Percentiles rank a stretch among this genome's conserved stretches.
phyloP scores from a whole-genome alignment of 2,329 filamentous ascomycete species.

The Venturia oleaginea region DNA sequence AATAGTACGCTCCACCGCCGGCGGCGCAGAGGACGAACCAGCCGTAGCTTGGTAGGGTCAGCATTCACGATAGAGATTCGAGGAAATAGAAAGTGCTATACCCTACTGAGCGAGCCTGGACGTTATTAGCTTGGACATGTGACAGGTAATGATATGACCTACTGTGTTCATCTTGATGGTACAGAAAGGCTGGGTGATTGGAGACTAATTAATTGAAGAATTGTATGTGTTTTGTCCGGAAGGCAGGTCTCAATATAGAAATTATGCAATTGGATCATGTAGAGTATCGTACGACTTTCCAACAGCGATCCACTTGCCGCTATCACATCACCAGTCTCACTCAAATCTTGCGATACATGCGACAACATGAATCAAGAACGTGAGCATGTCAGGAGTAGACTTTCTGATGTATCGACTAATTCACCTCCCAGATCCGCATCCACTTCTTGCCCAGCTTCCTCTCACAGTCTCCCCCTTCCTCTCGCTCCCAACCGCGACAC shows the following conservation, averaged over 20 bases:
- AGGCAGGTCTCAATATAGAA: not conserved
- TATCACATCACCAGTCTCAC: not conserved
- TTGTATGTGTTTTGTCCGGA: not conserved
- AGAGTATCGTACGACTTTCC: not conserved
- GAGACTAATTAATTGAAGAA: not conserved
- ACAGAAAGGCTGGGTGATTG: not conserved
- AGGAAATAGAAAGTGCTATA: slow-evolving; percentile 24
- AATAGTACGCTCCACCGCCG: slow-evolving; percentile 87
- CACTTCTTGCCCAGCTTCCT: slow-evolving; percentile 82
- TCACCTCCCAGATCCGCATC: slow-evolving; percentile 53
- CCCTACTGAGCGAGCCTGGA: slow-evolving; percentile 51
- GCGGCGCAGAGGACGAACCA: slow-evolving; percentile 85
- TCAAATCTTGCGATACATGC: not conserved
- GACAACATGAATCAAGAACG: slow-evolving; percentile 29
- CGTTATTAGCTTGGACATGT: not conserved
- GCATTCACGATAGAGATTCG: slow-evolving; percentile 4
- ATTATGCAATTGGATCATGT: not conserved
- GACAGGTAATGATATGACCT: not conserved
- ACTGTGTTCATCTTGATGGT: slow-evolving; percentile 14
- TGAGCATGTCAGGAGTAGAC: slow-evolving; percentile 17
- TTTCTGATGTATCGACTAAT: not conserved
- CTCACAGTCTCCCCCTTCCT: slow-evolving; percentile 92
- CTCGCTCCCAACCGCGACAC: slow-evolving; percentile 78
- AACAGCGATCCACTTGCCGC: not conserved
- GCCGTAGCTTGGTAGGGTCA: slow-evolving; percentile 55